phyloP scores from a whole-genome alignment of 2,329 filamentous ascomycete genomes.

The Aspergillus caelatus region DNA sequence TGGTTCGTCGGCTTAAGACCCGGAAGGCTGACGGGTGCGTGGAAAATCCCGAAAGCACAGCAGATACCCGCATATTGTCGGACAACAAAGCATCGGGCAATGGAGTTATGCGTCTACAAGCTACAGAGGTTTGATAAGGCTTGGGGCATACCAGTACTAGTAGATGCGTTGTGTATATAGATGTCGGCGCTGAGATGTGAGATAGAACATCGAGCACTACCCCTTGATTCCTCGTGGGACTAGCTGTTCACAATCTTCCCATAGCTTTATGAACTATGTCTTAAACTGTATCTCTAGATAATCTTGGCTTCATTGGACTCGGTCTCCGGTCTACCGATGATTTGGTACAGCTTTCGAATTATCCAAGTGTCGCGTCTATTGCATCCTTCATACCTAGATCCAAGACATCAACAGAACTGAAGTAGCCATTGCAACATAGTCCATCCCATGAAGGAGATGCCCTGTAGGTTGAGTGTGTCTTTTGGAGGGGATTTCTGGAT shows the following conservation, averaged over 20 bases:
- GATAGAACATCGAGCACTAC: background rate
- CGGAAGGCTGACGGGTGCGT: background rate
- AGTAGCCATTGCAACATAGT: background rate
- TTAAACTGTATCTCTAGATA: background rate
- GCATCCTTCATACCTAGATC: conserved; percentile 4
- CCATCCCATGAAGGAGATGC: background rate
- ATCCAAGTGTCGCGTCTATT: background rate
- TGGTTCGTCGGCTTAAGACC: background rate
- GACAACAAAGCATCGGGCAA: background rate
- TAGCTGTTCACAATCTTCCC: background rate
- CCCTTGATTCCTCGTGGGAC: background rate
- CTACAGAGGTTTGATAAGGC: conserved; percentile 1
- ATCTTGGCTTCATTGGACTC: background rate
- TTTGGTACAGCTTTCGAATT: background rate
- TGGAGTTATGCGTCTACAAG: conserved; percentile 3
- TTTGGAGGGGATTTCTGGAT: conserved; percentile 2
- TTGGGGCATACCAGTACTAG: background rate
- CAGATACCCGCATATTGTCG: background rate
- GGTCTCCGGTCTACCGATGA: background rate
- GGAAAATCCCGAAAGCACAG: background rate
- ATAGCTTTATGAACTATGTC: background rate
- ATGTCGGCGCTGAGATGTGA: background rate
- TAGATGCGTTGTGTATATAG: background rate
- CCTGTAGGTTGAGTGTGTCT: background rate
- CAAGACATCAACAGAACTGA: background rate